Conservation (phyloP, 108 stramenopile species). For the Cafeteria roenbergensis region DNA sequence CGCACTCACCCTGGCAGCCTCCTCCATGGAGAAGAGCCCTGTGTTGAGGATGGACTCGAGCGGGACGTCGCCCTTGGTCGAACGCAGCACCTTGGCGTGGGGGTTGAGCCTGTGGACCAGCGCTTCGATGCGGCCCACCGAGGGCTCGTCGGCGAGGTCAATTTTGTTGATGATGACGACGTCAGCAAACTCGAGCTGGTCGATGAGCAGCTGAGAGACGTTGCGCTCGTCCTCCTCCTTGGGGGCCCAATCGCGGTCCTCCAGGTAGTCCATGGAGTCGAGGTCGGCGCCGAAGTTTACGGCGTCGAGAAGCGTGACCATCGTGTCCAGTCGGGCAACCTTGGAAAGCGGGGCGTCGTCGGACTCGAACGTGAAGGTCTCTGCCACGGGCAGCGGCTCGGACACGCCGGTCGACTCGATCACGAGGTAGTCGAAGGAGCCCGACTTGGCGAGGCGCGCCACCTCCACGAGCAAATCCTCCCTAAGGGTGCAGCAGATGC, state of each 20-base stretch:
- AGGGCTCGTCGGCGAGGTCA: constrained; percentile 30
- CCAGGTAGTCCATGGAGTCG: constrained; percentile 36
- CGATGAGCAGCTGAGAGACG: constrained; percentile 54
- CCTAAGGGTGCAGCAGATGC: constrained; percentile 76
- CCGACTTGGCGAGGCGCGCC: constrained; percentile 35
- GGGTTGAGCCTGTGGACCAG: constrained; percentile 52
- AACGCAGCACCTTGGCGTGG: constrained; percentile 40
- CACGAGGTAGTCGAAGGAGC: constrained; percentile 58
- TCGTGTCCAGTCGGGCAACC: constrained; percentile 52
- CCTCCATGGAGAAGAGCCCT: constrained; percentile 46
- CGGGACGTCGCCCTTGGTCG: constrained; percentile 33
- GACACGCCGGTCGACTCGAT: constrained; percentile 71
- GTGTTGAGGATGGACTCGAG: constrained; percentile 52
- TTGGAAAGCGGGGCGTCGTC: constrained; percentile 35
- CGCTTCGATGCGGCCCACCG: constrained; percentile 21
- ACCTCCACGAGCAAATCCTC: constrained; percentile 65
- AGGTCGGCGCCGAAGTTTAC: constrained; percentile 38
- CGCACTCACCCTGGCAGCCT: no score
- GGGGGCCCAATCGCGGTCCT: constrained; percentile 48
- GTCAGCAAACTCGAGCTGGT: constrained; percentile 71
- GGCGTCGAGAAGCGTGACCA: constrained; percentile 67
- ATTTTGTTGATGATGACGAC: constrained; percentile 64
- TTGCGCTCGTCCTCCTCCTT: constrained; percentile 53
- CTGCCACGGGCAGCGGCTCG: constrained; percentile 70
- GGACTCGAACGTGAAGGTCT: constrained; percentile 58